phyloP scores from a whole-genome alignment of 176 grass and related monocot species.

The Triticum dicoccoides region DNA sequence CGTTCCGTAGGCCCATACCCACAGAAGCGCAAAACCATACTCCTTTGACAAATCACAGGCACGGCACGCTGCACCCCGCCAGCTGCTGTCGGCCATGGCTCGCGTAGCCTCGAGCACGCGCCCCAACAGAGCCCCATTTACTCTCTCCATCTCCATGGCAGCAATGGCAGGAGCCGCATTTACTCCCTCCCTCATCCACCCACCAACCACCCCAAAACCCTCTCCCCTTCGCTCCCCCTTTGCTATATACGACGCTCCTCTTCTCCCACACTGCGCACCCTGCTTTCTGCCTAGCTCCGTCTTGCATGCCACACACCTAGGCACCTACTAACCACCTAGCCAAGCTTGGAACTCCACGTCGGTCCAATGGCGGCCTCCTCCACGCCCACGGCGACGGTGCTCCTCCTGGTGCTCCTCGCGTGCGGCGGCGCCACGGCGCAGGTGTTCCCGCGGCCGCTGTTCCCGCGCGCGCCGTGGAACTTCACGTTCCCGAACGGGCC shows the following conservation, averaged over 20 bases:
- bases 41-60: not conserved
- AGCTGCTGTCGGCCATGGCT: constrained; percentile 8
- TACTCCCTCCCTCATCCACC: constrained; percentile 16
- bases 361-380: constrained; percentile 3
- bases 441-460: constrained; percentile 35
- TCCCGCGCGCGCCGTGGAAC: constrained; percentile 46
- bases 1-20: not conserved
- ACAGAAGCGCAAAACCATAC: not conserved
- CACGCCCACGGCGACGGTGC: not conserved
- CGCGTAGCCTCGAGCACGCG: constrained; percentile 3
- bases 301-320: not conserved
- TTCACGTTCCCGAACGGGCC: constrained; percentile 44
- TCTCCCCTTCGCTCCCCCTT: not conserved
- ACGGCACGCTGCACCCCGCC: not conserved
- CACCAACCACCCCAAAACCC: constrained; percentile 12
- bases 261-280: not conserved
- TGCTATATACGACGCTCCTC: constrained; percentile 26
- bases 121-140: constrained; percentile 26
- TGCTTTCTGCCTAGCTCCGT: not conserved
- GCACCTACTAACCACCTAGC: not conserved
- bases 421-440: constrained; percentile 28
- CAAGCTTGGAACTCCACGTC: not conserved
- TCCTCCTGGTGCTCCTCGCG: not conserved
- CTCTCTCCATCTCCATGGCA: constrained; percentile 12
- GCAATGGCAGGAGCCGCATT: constrained; percentile 35